Conservation (phyloP, 306 rosid species). For the Abrus precatorius region DNA sequence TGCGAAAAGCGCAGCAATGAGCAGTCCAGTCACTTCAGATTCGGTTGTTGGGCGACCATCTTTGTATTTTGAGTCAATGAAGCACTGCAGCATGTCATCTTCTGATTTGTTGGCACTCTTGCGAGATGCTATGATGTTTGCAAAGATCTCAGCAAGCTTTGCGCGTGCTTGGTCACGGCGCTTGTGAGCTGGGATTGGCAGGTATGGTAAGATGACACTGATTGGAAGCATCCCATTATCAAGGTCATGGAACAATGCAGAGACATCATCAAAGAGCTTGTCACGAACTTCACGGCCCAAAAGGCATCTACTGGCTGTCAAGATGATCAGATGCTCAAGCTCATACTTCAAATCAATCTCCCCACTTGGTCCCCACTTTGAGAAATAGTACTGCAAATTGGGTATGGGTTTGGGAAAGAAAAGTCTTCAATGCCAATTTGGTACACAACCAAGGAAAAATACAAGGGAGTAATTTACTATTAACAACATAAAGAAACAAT, state of each 20-base stretch:
- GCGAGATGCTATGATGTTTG: constrained; percentile 76
- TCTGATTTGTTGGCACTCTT: constrained; percentile 64
- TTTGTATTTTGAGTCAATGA: constrained; percentile 94
- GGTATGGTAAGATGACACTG: constrained; percentile 90
- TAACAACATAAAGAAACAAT: constrained; percentile 17
- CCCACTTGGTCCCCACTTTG: constrained; percentile 95
- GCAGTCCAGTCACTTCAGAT: constrained; percentile 88
- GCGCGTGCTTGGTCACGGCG: constrained; percentile 89
- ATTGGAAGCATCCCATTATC: constrained; percentile 68
- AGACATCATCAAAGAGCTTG: constrained; percentile 92
- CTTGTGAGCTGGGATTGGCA: constrained; percentile 93
- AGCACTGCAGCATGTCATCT: constrained; percentile 95
- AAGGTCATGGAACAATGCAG: constrained; percentile 97
- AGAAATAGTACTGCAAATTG: constrained; percentile 85
- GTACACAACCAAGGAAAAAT: constrained; percentile 8
- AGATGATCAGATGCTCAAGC: constrained; percentile 92
- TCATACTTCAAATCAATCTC: constrained; percentile 96
- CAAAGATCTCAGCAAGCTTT: constrained; percentile 81
- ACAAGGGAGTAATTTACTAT: constrained; percentile 8
- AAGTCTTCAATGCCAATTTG: not conserved
- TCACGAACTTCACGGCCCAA: constrained; percentile 95
- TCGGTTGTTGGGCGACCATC: constrained; percentile 94
- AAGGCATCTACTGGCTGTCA: constrained; percentile 96
- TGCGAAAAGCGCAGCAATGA: constrained; percentile 64
- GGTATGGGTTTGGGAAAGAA: constrained; percentile 33